Evolutionary conservation across 1,139 yeast species (phyloP), one percentile per base, ranked within the genome.

Genomic region (Neolecta irregularis): DNA sequence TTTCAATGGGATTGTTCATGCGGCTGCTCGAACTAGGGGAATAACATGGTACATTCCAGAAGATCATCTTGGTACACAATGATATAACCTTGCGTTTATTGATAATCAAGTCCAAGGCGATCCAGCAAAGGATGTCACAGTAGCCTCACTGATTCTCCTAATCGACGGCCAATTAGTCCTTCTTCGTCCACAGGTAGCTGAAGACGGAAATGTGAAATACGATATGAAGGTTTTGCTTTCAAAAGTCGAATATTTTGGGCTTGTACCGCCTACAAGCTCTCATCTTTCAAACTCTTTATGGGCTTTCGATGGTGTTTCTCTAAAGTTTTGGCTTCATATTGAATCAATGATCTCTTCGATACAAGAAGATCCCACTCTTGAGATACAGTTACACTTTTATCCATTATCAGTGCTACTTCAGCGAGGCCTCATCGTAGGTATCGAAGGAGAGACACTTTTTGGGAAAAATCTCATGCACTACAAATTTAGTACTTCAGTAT

Each of bases 251-350:
- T 48, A 41, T 23, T 47, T 39, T 22, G 35, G 40, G 5, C 37
- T 46, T 16, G 32, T 41, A 6, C 32, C 41, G 20, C 31, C 20
- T 16, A 20, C 12, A 7, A 33, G 35, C 15, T 47, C 48, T 3
- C 25, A 39, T 6, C 38, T 51, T 26, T 44, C 39, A 26, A 43
- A 47, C 42, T 40, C 47, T 45, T 38, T 57, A 13, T 61, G 65
- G 62, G 63, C 61, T 1, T 62, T 60, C 46, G 62, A 60, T 37
- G 66, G 66, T 4, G n/a, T n/a, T n/a, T n/a, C n/a, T n/a, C n/a
- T n/a, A n/a, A n/a, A n/a, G n/a, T n/a, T n/a, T n/a, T n/a, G n/a
- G n/a, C n/a, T n/a, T n/a, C n/a, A n/a, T n/a, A n/a, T n/a, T n/a
- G n/a, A n/a, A n/a, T n/a, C n/a, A n/a, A 28, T 6, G 7, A 8